A percentile compares a stretch with the other conserved stretches of the same genome.
Evolutionary conservation across 2,329 filamentous ascomycete genomes (phyloP).

Genomic region (Cordyceps cateniannulata): DNA sequence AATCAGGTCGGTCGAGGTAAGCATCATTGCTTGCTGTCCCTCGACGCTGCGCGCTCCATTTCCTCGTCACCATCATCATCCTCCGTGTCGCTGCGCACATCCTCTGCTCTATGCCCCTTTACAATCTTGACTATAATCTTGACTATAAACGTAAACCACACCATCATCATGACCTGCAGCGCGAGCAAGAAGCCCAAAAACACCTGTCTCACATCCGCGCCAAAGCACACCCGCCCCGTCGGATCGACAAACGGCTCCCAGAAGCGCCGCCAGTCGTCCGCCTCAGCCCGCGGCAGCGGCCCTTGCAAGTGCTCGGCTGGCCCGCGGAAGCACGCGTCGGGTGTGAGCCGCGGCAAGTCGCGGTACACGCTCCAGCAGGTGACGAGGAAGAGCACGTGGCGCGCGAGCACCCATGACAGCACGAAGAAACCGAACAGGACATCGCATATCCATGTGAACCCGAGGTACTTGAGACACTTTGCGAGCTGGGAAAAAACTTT

Average conservation of each 20-base stretch:
- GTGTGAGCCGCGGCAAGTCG: conserved; percentile 57
- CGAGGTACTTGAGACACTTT: conserved; percentile 89
- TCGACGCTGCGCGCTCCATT: neutral
- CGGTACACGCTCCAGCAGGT: conserved; percentile 77
- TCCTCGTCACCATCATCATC: conserved; percentile 52
- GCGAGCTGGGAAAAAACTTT: conserved; percentile 51
- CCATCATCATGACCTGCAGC: conserved; percentile 71
- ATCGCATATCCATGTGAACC: conserved; percentile 70
- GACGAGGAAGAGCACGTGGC: conserved; percentile 72
- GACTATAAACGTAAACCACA: conserved; percentile 87
- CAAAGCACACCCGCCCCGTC: conserved; percentile 73
- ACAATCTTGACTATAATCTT: conserved; percentile 76
- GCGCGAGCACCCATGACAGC: conserved; percentile 71
- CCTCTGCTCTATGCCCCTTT: conserved; percentile 69
- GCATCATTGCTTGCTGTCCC: neutral
- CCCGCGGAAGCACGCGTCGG: conserved; percentile 65
- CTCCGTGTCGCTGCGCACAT: conserved; percentile 82
- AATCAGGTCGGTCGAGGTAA: no score
- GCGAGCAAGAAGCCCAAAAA: conserved; percentile 73
- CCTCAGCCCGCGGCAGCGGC: conserved; percentile 36
- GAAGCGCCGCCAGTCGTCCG: conserved; percentile 51
- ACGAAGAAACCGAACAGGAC: conserved; percentile 80
- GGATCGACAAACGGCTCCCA: conserved; percentile 67
- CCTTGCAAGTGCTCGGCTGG: conserved; percentile 47
- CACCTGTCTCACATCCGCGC: conserved; percentile 61